Evolutionary conservation across 2,329 filamentous ascomycete species (phyloP).

Genomic region (Ilyonectria robusta): DNA sequence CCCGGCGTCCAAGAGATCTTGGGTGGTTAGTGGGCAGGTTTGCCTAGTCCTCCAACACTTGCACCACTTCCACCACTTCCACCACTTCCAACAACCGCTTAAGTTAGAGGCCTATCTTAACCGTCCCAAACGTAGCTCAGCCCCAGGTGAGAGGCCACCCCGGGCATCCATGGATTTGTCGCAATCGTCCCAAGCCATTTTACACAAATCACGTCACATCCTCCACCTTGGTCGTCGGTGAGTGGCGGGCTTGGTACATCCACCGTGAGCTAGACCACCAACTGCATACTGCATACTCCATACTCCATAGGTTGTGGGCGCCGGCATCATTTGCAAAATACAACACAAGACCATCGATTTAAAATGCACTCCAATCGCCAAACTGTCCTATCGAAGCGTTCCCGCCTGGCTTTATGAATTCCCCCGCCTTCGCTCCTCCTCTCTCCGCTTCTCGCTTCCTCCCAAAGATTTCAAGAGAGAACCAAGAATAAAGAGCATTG

Average conservation of each 20-base stretch:
- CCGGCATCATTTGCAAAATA: constrained; percentile 38
- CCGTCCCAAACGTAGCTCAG: neutral
- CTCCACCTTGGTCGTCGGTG: neutral
- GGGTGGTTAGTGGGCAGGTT: neutral
- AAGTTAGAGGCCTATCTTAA: too few species aligned
- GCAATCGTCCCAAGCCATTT: neutral
- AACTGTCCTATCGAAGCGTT: constrained; percentile 64
- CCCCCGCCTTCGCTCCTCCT: constrained; percentile 39
- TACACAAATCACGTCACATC: neutral
- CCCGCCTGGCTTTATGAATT: constrained; percentile 56
- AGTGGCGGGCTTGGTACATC: neutral
- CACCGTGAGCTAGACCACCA: neutral
- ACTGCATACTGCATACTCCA: neutral
- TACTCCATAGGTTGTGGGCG: neutral
- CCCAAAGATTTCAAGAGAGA: constrained; percentile 36
- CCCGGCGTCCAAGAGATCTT: constrained; percentile 15
- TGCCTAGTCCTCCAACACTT: too few species aligned
- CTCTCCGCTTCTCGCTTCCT: constrained; percentile 20
- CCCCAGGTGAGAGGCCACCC: neutral
- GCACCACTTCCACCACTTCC: neutral
- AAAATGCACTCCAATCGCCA: constrained; percentile 67
- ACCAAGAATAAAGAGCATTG: constrained; percentile 46
- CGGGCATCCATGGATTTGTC: neutral
- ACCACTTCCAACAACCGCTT: neutral
- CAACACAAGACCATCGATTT: constrained; percentile 53